These are phyloP conservation scores for Podospora fimiseda DNA, from an alignment of 495 filamentous ascomycete genomes.

Conservation along the genomic window DNA sequence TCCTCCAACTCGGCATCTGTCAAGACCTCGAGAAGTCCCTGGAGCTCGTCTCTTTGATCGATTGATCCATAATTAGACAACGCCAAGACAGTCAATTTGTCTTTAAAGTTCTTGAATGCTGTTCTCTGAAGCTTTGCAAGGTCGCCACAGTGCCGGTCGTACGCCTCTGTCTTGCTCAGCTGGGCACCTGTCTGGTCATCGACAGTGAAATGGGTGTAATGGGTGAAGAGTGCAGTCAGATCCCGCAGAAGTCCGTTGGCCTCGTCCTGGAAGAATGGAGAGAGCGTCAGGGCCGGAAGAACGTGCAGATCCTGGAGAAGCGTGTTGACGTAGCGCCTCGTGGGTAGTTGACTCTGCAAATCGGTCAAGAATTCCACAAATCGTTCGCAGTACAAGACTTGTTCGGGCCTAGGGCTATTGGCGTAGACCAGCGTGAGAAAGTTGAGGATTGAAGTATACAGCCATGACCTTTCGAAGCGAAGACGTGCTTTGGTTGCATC, in stretches of 20 bases:
- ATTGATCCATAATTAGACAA: constrained; percentile 89
- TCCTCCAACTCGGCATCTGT: constrained; percentile 64
- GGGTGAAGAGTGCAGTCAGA: constrained; percentile 66
- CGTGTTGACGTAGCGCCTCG: constrained; percentile 86
- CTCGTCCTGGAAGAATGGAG: constrained; percentile 66
- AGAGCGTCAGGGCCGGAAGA: constrained; percentile 73
- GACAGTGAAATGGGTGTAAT: constrained; percentile 82
- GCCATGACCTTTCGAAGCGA: constrained; percentile 89
- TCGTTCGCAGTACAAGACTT: constrained; percentile 80
- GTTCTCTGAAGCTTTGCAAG: constrained; percentile 77
- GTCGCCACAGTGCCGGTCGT: constrained; percentile 68
- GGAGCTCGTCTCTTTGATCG: constrained; percentile 69
- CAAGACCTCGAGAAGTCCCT: constrained; percentile 66
- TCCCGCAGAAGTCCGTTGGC: constrained; percentile 78
- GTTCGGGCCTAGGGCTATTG: constrained; percentile 49
- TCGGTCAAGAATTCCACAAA: constrained; percentile 89
- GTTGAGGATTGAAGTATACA: constrained; percentile 78
- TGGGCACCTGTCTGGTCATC: constrained; percentile 85
- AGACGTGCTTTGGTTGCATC: constrained; percentile 69
- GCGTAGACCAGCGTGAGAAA: constrained; percentile 71
- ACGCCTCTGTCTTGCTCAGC: constrained; percentile 62
- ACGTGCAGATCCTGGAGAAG: constrained; percentile 86
- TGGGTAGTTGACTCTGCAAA: constrained; percentile 88
- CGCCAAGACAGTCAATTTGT: constrained; percentile 83
- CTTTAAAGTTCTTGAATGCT: constrained; percentile 77